A percentile compares a stretch with the other conserved stretches of the same genome.
Evolutionary conservation across 495 filamentous ascomycete genomes (phyloP).

Genomic region (Daldinia decipiens): DNA sequence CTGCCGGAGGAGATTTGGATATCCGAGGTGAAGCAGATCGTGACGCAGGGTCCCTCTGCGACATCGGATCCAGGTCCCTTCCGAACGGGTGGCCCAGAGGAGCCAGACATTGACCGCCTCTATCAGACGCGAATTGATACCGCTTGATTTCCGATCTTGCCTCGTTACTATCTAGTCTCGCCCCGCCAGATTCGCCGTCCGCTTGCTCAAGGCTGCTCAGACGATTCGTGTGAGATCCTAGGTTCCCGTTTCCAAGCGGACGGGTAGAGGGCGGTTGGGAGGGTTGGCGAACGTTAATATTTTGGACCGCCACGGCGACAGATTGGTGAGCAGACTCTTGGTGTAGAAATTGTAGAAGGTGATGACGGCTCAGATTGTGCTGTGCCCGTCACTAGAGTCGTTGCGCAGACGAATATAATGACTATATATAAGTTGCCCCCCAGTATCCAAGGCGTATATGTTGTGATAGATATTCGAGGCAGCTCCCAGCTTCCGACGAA

Average conservation of each 20-base stretch:
- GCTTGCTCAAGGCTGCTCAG: conserved; percentile 38
- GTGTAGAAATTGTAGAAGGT: conserved; percentile 16
- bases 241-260: conserved; percentile 35
- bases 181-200: conserved; percentile 46
- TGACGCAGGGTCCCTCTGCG: conserved; percentile 63
- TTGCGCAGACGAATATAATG: conserved; percentile 26
- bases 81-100: conserved; percentile 57
- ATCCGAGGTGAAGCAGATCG: conserved; percentile 58
- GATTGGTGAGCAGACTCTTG: conserved; percentile 27
- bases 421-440: conserved; percentile 22
- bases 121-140: conserved; percentile 44
- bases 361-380: conserved; percentile 13
- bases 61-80: conserved; percentile 71
- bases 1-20: conserved; percentile 45
- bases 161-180: conserved; percentile 49
- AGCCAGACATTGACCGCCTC: conserved; percentile 65
- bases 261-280: conserved; percentile 37
- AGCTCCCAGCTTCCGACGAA: conserved; percentile 13
- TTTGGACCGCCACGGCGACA: conserved; percentile 47
- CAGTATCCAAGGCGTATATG: conserved; percentile 19
- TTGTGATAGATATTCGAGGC: conserved; percentile 20
- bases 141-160: conserved; percentile 41
- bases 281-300: conserved; percentile 28
- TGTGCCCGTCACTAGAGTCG: conserved; percentile 10
- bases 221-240: conserved; percentile 39